A percentile compares a stretch with the other conserved stretches of the same genome.
Evolutionary conservation across 768 basidiomycete genomes (phyloP).

Genomic region (Epithele typhae): DNA sequence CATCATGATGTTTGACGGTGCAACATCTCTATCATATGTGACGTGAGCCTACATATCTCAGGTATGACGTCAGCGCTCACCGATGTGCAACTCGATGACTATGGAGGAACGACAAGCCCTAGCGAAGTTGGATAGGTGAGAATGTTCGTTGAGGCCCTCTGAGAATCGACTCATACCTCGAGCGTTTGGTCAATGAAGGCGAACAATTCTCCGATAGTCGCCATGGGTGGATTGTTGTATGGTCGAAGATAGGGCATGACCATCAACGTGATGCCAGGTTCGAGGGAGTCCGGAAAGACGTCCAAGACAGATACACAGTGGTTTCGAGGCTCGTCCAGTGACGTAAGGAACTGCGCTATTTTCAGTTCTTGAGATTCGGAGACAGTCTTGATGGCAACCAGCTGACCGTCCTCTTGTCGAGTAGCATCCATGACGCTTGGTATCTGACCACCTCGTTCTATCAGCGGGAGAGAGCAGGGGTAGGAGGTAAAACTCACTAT

Average conservation of each 20-base stretch:
- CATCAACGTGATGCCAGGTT: slow-evolving; percentile 6
- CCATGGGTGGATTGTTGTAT: slow-evolving; percentile 22
- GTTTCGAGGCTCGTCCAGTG: slow-evolving; percentile 10
- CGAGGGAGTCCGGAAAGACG: slow-evolving; percentile 14
- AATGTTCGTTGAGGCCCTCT: neutral
- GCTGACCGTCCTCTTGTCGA: neutral
- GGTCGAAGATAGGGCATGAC: slow-evolving; percentile 26
- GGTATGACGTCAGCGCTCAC: slow-evolving; percentile 2
- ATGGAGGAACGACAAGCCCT: slow-evolving; percentile 22
- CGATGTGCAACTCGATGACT: slow-evolving; percentile 19
- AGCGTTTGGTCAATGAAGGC: slow-evolving; percentile 16
- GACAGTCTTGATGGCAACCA: slow-evolving; percentile 15
- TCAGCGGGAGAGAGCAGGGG: no score
- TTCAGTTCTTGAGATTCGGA: slow-evolving; percentile 7
- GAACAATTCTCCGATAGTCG: slow-evolving; percentile 17
- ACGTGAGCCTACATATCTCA: slow-evolving; percentile 9
- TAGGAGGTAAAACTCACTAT: neutral
- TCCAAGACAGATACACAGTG: slow-evolving; percentile 23
- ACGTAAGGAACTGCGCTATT: slow-evolving; percentile 12
- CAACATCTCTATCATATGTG: slow-evolving; percentile 9
- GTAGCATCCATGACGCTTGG: slow-evolving; percentile 18
- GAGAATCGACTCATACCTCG: no score
- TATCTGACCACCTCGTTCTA: neutral
- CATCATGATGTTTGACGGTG: slow-evolving; percentile 21
- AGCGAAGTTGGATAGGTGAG: neutral